These are phyloP conservation scores for Thraustochytrium sp. DNA, from an alignment of 352 stramenopile genomes.

Conservation along the genomic window DNA sequence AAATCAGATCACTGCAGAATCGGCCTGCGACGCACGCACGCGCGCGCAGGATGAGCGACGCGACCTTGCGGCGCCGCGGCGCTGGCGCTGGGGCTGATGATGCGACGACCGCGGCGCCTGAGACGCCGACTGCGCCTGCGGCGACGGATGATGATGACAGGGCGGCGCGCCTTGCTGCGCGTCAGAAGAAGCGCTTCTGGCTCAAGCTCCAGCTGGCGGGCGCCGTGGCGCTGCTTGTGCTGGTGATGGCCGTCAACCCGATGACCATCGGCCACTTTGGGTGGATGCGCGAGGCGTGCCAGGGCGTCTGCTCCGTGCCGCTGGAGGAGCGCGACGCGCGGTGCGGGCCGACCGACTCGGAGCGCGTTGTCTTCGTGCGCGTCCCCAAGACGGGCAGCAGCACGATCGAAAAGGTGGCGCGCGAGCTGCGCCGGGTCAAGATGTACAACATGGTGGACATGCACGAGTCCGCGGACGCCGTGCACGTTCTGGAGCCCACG, in stretches of 20 bases:
- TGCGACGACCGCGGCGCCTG: too few species aligned
- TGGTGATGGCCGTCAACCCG: not conserved
- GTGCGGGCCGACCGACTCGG: not conserved
- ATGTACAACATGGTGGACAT: not conserved
- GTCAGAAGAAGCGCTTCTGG: too few species aligned
- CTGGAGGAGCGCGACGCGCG: not conserved
- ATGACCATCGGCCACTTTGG: slow-evolving; percentile 20
- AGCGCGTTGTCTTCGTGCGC: not conserved
- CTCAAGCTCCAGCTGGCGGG: not conserved
- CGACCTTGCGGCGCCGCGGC: too few species aligned
- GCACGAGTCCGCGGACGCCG: not conserved
- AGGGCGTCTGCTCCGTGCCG: not conserved
- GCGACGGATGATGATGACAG: not conserved
- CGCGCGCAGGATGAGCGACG: too few species aligned
- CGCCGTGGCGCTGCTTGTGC: not conserved
- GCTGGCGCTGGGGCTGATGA: too few species aligned
- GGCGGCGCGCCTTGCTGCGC: not conserved
- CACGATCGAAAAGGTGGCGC: not conserved
- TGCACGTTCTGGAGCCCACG: not conserved
- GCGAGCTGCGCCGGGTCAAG: not conserved
- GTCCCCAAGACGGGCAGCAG: slow-evolving; percentile 12
- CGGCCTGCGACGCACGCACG: too few species aligned
- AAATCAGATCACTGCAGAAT: too few species aligned
- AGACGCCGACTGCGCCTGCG: too few species aligned
- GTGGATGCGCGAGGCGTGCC: not conserved